phyloP scores from a whole-genome alignment of 352 stramenopile species.

The Pythium sp. region DNA sequence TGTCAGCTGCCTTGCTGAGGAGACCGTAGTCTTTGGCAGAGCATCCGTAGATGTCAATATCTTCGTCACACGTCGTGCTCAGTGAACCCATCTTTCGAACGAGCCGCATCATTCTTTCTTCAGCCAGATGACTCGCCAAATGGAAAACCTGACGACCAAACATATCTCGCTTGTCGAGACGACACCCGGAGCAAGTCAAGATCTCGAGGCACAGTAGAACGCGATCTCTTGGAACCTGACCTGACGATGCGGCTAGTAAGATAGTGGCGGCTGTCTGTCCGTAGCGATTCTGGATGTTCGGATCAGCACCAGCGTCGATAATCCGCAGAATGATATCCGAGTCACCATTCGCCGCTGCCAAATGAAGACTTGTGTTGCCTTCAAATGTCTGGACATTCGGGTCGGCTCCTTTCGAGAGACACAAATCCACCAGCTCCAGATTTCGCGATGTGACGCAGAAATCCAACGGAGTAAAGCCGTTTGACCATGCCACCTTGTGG shows the following conservation, averaged over 20 bases:
- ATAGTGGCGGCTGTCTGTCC: slow-evolving; percentile 62
- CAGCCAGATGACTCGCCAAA: slow-evolving; percentile 39
- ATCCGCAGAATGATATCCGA: slow-evolving; percentile 53
- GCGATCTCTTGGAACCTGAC: slow-evolving; percentile 17
- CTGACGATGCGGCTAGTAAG: slow-evolving; percentile 37
- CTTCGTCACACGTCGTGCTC: slow-evolving; percentile 17
- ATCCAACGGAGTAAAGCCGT: slow-evolving; percentile 65
- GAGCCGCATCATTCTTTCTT: slow-evolving; percentile 30
- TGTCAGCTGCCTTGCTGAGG: slow-evolving; percentile 22
- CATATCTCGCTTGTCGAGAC: slow-evolving; percentile 55
- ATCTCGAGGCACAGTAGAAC: slow-evolving; percentile 50
- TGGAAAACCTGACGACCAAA: slow-evolving; percentile 62
- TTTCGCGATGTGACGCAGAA: slow-evolving; percentile 45
- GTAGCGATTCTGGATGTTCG: slow-evolving; percentile 67
- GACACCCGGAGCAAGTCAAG: slow-evolving; percentile 43
- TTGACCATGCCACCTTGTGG: slow-evolving; percentile 64
- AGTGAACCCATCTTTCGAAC: slow-evolving; percentile 30
- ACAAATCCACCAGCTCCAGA: slow-evolving; percentile 59
- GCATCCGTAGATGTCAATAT: slow-evolving; percentile 68
- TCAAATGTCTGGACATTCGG: slow-evolving; percentile 62
- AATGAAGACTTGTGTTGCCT: slow-evolving; percentile 68
- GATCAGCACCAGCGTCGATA: slow-evolving; percentile 49
- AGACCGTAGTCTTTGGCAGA: slow-evolving; percentile 54
- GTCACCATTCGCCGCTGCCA: slow-evolving; percentile 45
- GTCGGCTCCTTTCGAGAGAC: slow-evolving; percentile 62